Base-by-base conservation (phyloP, 2,329 filamentous ascomycete genomes). In the Delphinella strobiligena region DNA sequence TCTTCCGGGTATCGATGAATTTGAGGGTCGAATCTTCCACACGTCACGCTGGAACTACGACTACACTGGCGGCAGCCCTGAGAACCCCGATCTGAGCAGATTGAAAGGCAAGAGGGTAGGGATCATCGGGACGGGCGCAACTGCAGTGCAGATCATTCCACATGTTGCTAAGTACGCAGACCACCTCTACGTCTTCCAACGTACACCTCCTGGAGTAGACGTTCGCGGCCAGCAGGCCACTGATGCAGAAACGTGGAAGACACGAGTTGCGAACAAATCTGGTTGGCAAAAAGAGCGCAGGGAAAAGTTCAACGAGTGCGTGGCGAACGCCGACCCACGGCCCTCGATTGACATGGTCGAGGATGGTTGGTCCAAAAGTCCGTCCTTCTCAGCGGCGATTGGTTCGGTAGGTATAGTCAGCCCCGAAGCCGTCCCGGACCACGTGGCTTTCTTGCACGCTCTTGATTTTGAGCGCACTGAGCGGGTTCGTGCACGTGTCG, bases 211-310 rank as follows among this genome's bases (percentile, higher is more conserved):
- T 1, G 43, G 55, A 5, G 58, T 66, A 4, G 54, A 58, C 40
- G 41, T 37, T 11, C 55, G 60, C 9, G 46, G 50, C 27, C 58
- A 66, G 19, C 47, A 52, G 4, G 41, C 53, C 1, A 72, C 64
- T 0, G 62, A 72, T 31, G 54, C 54, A 0, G 55, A 59, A 10
- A 55, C 62, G 36, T 75, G 63, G 58, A 44, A 31, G 53, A 49
- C 38, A 44, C 49, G 52, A 49, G 54, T 4, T 53, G 49, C 53
- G 2, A 71, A 71, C 4, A n/a, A n/a, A n/a, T n/a, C n/a, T n/a
- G n/a, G n/a, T n/a, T 78, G 74, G 74, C 67, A 72, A 45, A 45
- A 48, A 10, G 56, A 61, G 32, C 63, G 72, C 14, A 56, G 58
- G 43, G 41, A 53, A 18, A 75, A 74, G 49, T 65, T 68, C 41